Evolutionary conservation across 805 yeast genomes (phyloP).

Genomic region (Cephaloascus albidus): DNA sequence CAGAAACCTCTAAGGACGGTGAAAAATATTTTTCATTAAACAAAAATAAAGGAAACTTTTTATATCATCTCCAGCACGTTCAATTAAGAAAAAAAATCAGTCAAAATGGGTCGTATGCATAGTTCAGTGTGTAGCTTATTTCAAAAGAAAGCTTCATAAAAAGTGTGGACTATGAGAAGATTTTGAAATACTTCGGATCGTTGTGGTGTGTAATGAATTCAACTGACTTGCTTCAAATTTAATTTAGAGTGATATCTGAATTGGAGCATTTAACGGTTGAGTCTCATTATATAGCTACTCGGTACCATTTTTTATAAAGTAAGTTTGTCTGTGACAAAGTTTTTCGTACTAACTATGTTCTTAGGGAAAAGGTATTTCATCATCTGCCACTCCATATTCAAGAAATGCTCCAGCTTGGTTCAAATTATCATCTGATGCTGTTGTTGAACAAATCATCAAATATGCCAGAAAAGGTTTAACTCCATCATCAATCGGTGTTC

Average conservation of each 20-base stretch:
- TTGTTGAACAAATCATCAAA: slow-evolving; percentile 97
- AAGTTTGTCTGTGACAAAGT: slow-evolving; percentile 16
- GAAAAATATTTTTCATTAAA: too few species aligned
- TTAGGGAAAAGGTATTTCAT: slow-evolving; percentile 98
- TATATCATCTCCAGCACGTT: too few species aligned
- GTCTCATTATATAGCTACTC: slow-evolving; percentile 23
- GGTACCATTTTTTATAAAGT: slow-evolving; percentile 38
- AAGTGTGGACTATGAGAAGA: neutral
- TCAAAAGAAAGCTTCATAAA: neutral
- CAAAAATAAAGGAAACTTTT: too few species aligned
- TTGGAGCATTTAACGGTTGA: neutral
- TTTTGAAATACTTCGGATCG: neutral
- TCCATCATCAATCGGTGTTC: slow-evolving; percentile 99
- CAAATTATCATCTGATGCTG: slow-evolving; percentile 91
- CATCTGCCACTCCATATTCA: slow-evolving; percentile 98
- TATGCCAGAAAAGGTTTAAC: slow-evolving; percentile 99
- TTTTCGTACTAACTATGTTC: slow-evolving; percentile 28
- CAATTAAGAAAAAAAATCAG: slow-evolving; percentile 33
- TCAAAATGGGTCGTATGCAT: slow-evolving; percentile 99
- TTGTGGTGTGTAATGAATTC: neutral
- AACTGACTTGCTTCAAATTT: neutral
- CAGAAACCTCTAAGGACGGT: too few species aligned
- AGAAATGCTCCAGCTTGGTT: slow-evolving; percentile 99
- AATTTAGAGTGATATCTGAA: neutral
- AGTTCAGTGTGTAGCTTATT: slow-evolving; percentile 68